Base-by-base conservation (phyloP, 352 stramenopile genomes). In the Globisporangium takayamanum region DNA sequence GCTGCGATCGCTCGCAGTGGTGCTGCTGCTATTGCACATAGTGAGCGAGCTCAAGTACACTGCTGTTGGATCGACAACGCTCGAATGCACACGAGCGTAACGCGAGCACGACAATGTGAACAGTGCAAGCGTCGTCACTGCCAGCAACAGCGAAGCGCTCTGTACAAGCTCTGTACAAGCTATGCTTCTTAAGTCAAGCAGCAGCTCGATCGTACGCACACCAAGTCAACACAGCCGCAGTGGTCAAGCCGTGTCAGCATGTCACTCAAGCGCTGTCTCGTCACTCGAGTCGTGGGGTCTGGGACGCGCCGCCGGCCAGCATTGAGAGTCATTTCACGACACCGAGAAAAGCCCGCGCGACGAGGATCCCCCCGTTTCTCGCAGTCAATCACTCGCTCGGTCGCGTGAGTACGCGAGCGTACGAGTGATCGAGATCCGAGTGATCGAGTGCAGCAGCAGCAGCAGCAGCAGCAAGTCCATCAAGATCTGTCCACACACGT, bases 241-340 rank as follows among this genome's bases (percentile, higher is more conserved):
- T 39, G 33, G 33, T 39, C 33, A 39, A 10, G 33, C 15, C 20
- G 6, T 20, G 41, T 46, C 41, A 46, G 3, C 15, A 20, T 20
- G 41, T 46, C 41, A 46, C 41, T 46, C 33, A 12, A 39, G 33
- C 33, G 18, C 41, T 46, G 41, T 28, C 53, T n/a, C 53, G 53
- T 58, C 53, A 58, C 41, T 39, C 16, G 16, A 18, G 44, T 37
- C 15, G 30, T 41, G 12, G 6, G 7, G 12, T 65, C 12, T 75
- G 68, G 56, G 68, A 75, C 60, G 51, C 36, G 68, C 55, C 49
- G 47, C 55, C 37, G 68, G 49, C 58, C 28, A 67, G 62, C 67
- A 70, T 68, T 70, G 52, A 65, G 57, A 72, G 68, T 42, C 53
- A 55, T 50, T 52, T 70, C 55, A 53, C 51, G 49, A 15, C n/a